phyloP scores from a whole-genome alignment of 2,329 filamentous ascomycete genomes.

The Magnaporthiopsis rhizophila region DNA sequence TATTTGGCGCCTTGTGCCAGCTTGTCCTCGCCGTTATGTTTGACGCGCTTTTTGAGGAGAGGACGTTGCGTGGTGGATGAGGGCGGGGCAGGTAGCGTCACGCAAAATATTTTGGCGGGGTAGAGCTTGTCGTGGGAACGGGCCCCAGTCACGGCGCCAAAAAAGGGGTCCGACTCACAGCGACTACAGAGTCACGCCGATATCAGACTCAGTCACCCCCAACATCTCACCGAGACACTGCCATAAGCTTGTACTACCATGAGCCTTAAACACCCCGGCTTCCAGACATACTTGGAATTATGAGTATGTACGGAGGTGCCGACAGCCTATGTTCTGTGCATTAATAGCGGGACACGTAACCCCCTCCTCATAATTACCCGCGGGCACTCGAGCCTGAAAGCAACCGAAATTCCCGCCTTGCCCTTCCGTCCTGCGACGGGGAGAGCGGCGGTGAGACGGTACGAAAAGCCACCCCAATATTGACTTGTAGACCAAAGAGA shows the following conservation, averaged over 20 bases:
- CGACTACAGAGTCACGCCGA: not conserved
- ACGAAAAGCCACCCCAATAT: too few species aligned
- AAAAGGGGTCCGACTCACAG: not conserved
- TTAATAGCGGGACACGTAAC: not conserved
- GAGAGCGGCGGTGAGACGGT: too few species aligned
- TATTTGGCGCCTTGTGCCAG: too few species aligned
- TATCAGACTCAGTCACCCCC: not conserved
- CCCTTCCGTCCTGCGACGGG: not conserved
- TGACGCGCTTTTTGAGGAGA: not conserved
- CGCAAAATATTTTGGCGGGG: conserved; percentile 8
- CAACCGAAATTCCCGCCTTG: not conserved
- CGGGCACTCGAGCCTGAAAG: not conserved
- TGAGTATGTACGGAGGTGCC: not conserved
- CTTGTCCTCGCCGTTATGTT: too few species aligned
- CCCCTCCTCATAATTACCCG: not conserved
- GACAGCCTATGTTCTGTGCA: not conserved
- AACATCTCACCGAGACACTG: not conserved
- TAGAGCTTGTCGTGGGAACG: not conserved
- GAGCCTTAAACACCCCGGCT: not conserved
- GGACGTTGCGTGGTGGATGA: not conserved
- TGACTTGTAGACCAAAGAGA: not conserved
- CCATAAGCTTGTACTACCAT: not conserved
- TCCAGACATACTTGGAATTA: not conserved
- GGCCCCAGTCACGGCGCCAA: not conserved
- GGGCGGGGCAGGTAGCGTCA: not conserved